Evolutionary conservation across 139 green algal genomes (phyloP).

Genomic region (Chlamydomonas sp.): DNA sequence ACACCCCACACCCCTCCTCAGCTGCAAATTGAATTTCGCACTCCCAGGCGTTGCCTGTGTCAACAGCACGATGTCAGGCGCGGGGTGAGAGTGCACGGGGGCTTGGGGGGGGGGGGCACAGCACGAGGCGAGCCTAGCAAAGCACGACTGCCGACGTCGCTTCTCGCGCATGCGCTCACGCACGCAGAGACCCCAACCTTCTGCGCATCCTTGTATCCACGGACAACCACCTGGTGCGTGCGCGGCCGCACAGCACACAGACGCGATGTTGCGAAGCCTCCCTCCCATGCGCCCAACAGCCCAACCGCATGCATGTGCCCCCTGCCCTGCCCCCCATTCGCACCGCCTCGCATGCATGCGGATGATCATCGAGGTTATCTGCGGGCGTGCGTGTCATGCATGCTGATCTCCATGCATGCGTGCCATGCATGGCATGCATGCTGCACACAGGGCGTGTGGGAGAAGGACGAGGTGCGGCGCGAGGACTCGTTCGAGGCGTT

Average conservation of each 20-base stretch:
- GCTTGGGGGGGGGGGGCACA: too few relatives aligned
- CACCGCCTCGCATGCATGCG: neutral
- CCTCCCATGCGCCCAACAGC: too few relatives aligned
- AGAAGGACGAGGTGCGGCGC: conserved; percentile 85
- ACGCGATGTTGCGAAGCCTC: too few relatives aligned
- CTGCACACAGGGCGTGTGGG: conserved; percentile 78
- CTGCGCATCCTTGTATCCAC: conserved; percentile 85
- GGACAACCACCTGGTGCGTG: conserved; percentile 89
- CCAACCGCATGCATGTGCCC: neutral
- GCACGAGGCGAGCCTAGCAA: too few relatives aligned
- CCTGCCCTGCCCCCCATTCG: neutral
- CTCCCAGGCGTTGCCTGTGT: too few relatives aligned
- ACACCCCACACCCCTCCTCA: too few relatives aligned
- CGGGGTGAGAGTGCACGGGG: too few relatives aligned
- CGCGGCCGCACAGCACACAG: too few relatives aligned
- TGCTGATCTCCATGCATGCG: neutral
- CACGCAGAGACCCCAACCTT: conserved; percentile 38
- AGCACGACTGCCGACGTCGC: too few relatives aligned
- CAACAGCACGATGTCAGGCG: too few relatives aligned
- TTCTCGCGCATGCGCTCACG: too few relatives aligned
- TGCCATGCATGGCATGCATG: neutral
- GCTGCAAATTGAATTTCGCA: too few relatives aligned
- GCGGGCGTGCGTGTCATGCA: neutral
- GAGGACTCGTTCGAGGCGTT: conserved; percentile 92
- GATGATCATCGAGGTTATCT: neutral